Evolutionary conservation across 129 eudicot species (phyloP), one percentile per base, ranked within the genome.

Genomic region (Centaurea solstitialis): DNA sequence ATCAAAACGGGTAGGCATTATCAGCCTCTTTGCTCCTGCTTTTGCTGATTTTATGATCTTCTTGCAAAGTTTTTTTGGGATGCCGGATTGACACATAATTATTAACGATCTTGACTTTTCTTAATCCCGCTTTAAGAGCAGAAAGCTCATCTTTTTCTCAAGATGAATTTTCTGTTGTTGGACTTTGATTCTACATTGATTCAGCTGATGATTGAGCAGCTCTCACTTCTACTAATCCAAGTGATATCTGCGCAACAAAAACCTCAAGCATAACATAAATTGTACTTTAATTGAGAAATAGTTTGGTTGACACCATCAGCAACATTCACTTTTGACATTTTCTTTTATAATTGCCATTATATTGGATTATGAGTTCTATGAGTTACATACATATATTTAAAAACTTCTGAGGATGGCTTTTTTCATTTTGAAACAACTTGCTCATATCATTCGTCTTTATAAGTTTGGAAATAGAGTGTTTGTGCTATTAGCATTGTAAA

Each of bases 111-210:
- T 88, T 93, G 22, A 93, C 98, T 76, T 91, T 93, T 74, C 98
- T 82, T 11, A 93, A 89, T 33, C 98, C 90, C n/a, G 92, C 98
- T 86, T 93, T 89, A 23, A 93, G 90, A 11, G 91, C 94, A 85
- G 98, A 93, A 85, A 91, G 86, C 82, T 93, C 98, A n/a, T 91
- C 94, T 81, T 93, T 93, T 82, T 93, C 98, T 26, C 84, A 30
- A 11, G 91, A 45, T 18, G 80, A 80, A 28, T 81, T 74, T 45
- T 66, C 64, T 23, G 81, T 26, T 26, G 30, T 26, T 26, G 1
- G 30, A 26, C 30, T 26, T 26, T 26, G 30, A 26, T 26, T 26
- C 30, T 26, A 26, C 39, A 67, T 77, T 17, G 80, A 37, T 62
- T 76, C 80, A 24, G 85, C 57, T 59, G 85, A 72, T 82, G 89